phyloP scores from a whole-genome alignment of 176 grass and related monocot species.

The Oryza australiensis region DNA sequence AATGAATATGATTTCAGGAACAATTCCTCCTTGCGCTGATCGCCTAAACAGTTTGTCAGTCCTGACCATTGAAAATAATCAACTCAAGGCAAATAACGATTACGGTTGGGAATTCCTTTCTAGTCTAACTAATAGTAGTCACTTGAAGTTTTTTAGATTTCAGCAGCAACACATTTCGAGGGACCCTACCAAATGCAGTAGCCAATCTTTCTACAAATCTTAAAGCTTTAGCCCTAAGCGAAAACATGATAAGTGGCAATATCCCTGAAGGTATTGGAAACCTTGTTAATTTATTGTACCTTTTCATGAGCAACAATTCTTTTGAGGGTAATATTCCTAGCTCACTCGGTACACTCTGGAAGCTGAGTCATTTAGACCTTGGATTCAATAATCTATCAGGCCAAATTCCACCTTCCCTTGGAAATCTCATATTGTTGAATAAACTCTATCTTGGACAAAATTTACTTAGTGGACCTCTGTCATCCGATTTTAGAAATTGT shows the following conservation, averaged over 20 bases:
- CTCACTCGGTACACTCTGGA: slow-evolving; percentile 19
- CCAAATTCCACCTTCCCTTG: neutral
- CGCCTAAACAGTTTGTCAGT: neutral
- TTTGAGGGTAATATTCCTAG: slow-evolving; percentile 15
- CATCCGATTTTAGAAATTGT: slow-evolving; percentile 10
- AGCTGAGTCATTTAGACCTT: neutral
- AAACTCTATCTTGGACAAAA: slow-evolving; percentile 13
- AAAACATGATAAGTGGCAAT: slow-evolving; percentile 21
- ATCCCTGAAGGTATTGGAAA: slow-evolving; percentile 35
- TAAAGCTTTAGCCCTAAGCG: neutral
- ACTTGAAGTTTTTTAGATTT: neutral
- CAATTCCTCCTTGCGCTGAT: too few species aligned
- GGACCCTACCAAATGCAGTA: slow-evolving; percentile 14
- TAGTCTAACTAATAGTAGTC: slow-evolving; percentile 19
- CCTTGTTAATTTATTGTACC: neutral
- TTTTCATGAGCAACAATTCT: slow-evolving; percentile 7
- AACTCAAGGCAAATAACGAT: neutral
- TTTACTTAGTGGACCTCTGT: slow-evolving; percentile 10
- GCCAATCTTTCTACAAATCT: slow-evolving; percentile 28
- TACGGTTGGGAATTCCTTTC: slow-evolving; percentile 1
- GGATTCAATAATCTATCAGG: slow-evolving; percentile 8
- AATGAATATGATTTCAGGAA: neutral
- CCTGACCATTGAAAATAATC: neutral
- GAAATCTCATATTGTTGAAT: slow-evolving; percentile 19
- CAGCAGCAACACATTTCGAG: neutral